Evolutionary conservation across 1,284 basidiomycete species (phyloP).

Genomic region (Ceratobasidium sp.): DNA sequence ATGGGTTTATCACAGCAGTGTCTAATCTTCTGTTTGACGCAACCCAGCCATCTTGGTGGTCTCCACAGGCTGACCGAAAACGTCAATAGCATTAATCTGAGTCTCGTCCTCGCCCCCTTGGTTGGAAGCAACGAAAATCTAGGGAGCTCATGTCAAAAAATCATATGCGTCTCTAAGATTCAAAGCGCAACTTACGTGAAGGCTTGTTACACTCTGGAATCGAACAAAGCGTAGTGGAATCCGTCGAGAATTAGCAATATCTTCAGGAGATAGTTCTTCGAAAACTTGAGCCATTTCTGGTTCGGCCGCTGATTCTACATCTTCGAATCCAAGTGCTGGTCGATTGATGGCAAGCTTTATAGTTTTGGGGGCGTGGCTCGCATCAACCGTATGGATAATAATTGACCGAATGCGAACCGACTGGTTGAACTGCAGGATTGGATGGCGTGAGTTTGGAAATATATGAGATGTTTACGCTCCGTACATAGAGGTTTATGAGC

Average conservation of each 20-base stretch:
- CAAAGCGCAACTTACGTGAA: slow-evolving; percentile 69
- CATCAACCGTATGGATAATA: slow-evolving; percentile 68
- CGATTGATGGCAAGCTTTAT: slow-evolving; percentile 80
- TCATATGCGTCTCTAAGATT: neutral
- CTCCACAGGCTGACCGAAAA: slow-evolving; percentile 77
- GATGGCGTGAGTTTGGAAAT: slow-evolving; percentile 6
- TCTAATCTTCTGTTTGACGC: slow-evolving; percentile 24
- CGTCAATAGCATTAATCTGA: slow-evolving; percentile 81
- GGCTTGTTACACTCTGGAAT: slow-evolving; percentile 81
- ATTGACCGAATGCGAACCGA: slow-evolving; percentile 81
- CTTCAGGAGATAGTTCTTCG: slow-evolving; percentile 61
- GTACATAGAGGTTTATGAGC: slow-evolving; percentile 76
- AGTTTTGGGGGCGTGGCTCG: slow-evolving; percentile 71
- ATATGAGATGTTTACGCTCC: slow-evolving; percentile 50
- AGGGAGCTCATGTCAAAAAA: neutral
- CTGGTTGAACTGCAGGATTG: slow-evolving; percentile 78
- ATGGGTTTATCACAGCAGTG: neutral
- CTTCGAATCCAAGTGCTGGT: slow-evolving; percentile 75
- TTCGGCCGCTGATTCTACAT: slow-evolving; percentile 69
- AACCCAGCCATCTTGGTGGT: slow-evolving; percentile 49
- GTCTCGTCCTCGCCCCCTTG: slow-evolving; percentile 82
- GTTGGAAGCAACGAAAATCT: slow-evolving; percentile 86
- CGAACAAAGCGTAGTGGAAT: slow-evolving; percentile 75
- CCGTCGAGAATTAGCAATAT: slow-evolving; percentile 57
- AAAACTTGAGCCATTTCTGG: slow-evolving; percentile 70